Base-by-base conservation (phyloP, 352 stramenopile species). In the Phytophthora capsici region DNA sequence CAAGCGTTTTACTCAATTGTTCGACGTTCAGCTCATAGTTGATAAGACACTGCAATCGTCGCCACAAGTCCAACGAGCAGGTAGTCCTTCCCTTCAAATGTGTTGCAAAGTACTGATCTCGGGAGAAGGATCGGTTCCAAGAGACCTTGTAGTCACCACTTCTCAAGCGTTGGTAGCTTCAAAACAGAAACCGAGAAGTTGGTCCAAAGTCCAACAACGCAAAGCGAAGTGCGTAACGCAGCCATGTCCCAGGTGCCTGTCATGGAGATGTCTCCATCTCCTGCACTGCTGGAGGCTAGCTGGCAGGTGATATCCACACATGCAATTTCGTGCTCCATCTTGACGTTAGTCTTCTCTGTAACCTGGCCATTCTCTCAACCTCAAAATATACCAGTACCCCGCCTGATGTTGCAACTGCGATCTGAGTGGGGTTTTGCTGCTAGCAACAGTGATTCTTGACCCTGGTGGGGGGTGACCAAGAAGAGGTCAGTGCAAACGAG, bases 21-120 rank as follows among this genome's bases (percentile, higher is more conserved):
- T 43, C 32, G 2, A 69, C 47, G 22, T 91, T 77, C 26, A 98
- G 60, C n/a, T 90, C 73, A 71, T 97, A 98, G 52, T 95, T 98
- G 51, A 98, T 88, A 8, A 99, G 69, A 66, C 85, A 96, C 16
- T n/a, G n/a, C n/a, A n/a, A n/a, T 97, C 97, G 70, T 99, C 97
- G 16, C 97, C 97, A n/a, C n/a, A n/a, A 99, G 80, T 48, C 97
- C 97, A 13, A 99, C 92, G 22, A 99, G 84, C 19, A 99, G 61
- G 63, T 98, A 98, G 62, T 95, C 66, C 37, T 91, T 72, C 23
- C 71, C 76, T 49, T 96, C 90, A 45, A 95, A 94, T 8, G 85
- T 90, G 50, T 93, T 93, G 66, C 91, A 90, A 22, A 98, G 65
- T 20, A 98, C 84, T 6, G 89, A 97, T 34, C 94, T n/a, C n/a